phyloP scores from a whole-genome alignment of 2,329 filamentous ascomycete species.

The Zasmidium citrigriseum region DNA sequence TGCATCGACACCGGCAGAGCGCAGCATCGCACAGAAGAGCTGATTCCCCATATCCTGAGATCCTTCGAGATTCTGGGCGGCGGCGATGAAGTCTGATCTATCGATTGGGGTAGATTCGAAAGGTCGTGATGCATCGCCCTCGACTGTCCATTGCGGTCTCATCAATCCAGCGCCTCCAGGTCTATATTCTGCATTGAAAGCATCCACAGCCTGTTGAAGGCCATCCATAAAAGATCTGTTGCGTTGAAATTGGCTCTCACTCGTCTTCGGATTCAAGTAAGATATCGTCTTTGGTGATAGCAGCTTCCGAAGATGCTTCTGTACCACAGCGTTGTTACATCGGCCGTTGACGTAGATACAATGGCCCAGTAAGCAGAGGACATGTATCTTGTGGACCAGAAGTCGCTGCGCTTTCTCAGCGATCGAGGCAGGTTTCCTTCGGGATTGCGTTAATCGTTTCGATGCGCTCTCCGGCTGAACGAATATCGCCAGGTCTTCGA shows the following conservation, averaged over 20 bases:
- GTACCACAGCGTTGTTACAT: slow-evolving; percentile 63
- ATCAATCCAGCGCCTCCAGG: slow-evolving; percentile 71
- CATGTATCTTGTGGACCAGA: slow-evolving; percentile 81
- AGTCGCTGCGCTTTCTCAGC: slow-evolving; percentile 64
- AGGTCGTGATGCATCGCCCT: slow-evolving; percentile 47
- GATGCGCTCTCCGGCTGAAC: slow-evolving; percentile 37
- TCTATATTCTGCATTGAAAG: slow-evolving; percentile 70
- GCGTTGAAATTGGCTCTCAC: slow-evolving; percentile 71
- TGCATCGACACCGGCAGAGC: slow-evolving; percentile 77
- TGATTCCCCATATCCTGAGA: slow-evolving; percentile 90
- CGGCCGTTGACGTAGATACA: slow-evolving; percentile 76
- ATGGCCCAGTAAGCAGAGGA: slow-evolving; percentile 81
- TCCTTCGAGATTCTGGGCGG: slow-evolving; percentile 70
- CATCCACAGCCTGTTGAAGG: slow-evolving; percentile 65
- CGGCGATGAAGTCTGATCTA: slow-evolving; percentile 68
- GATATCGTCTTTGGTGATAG: slow-evolving; percentile 66
- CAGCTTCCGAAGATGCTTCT: slow-evolving; percentile 60
- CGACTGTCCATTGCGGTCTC: slow-evolving; percentile 70
- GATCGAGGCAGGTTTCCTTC: slow-evolving; percentile 56
- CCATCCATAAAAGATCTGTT: slow-evolving; percentile 78
- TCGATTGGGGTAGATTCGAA: slow-evolving; percentile 21
- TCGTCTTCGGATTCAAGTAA: slow-evolving; percentile 68
- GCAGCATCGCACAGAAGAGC: slow-evolving; percentile 83
- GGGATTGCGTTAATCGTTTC: slow-evolving; percentile 37
- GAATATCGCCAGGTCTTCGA: slow-evolving; percentile 44